phyloP scores from a whole-genome alignment of 139 green algal genomes.

The Auxenochlorella protothecoides region DNA sequence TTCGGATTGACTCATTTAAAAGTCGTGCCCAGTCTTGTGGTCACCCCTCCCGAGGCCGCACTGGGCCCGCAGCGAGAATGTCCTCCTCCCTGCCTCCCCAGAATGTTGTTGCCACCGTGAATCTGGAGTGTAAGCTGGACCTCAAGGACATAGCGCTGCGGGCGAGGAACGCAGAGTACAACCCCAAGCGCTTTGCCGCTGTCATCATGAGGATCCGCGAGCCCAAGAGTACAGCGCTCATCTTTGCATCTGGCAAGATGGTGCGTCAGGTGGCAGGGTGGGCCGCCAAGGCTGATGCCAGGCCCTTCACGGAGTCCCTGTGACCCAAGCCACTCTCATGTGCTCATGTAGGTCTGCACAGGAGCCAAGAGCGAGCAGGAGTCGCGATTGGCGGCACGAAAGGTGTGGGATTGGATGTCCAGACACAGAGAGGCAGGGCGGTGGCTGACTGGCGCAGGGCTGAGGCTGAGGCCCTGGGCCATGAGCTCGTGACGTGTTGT shows the following conservation, averaged over 20 bases:
- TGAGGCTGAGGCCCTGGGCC: no score
- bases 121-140: conserved; percentile 88
- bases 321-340: no score
- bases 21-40: neutral
- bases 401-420: conserved; percentile 19
- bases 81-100: conserved; percentile 32
- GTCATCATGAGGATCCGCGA: conserved; percentile 99
- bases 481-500: no score
- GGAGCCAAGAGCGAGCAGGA: conserved; percentile 83
- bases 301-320: no score
- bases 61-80: no score
- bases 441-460: no score
- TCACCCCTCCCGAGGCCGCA: no score
- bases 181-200: conserved; percentile 97
- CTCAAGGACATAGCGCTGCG: conserved; percentile 92
- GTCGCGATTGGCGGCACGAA: conserved; percentile 50
- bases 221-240: conserved; percentile 97
- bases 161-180: conserved; percentile 98
- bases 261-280: conserved; percentile 36
- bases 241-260: conserved; percentile 97
- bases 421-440: neutral
- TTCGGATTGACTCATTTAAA: neutral
- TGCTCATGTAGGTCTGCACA: conserved; percentile 51
- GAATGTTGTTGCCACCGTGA: conserved; percentile 95
- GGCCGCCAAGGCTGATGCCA: no score